A percentile compares a stretch with the other conserved stretches of the same genome.
phyloP scores from a whole-genome alignment of 768 basidiomycete genomes.

The Termitomyces sp. region DNA sequence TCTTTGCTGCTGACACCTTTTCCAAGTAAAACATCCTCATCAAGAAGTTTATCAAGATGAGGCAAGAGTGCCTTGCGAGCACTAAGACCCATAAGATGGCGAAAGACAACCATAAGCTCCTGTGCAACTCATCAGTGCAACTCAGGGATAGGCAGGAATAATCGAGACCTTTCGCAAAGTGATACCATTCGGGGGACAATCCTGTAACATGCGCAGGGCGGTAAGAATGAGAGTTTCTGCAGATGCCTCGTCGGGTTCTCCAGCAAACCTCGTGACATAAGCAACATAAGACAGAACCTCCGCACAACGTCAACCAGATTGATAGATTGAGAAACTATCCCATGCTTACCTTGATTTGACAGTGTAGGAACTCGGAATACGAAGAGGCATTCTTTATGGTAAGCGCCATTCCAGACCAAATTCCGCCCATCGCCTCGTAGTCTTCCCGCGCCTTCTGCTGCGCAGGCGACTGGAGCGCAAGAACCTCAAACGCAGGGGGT shows the following conservation, averaged over 20 bases:
- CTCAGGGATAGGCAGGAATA: neutral
- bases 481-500: constrained; percentile 73
- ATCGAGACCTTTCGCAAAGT: constrained; percentile 68
- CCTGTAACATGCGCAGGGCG: constrained; percentile 85
- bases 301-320: constrained; percentile 5
- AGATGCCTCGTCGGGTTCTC: constrained; percentile 65
- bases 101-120: constrained; percentile 91
- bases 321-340: neutral
- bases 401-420: constrained; percentile 81
- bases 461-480: constrained; percentile 76
- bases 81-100: constrained; percentile 80
- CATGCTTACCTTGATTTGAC: constrained; percentile 83
- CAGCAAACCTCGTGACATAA: constrained; percentile 70
- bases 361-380: constrained; percentile 81
- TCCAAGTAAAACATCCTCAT: constrained; percentile 88
- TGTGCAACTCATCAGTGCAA: constrained; percentile 26
- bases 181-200: constrained; percentile 86
- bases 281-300: constrained; percentile 94
- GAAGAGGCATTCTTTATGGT: constrained; percentile 67
- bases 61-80: constrained; percentile 76
- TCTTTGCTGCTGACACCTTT: constrained; percentile 82
- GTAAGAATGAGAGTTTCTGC: constrained; percentile 78
- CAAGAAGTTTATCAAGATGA: constrained; percentile 84
- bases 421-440: constrained; percentile 74
- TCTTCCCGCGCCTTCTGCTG: constrained; percentile 76